Base-by-base conservation (phyloP, 2,329 filamentous ascomycete species). In the Alternaria gaisen region DNA sequence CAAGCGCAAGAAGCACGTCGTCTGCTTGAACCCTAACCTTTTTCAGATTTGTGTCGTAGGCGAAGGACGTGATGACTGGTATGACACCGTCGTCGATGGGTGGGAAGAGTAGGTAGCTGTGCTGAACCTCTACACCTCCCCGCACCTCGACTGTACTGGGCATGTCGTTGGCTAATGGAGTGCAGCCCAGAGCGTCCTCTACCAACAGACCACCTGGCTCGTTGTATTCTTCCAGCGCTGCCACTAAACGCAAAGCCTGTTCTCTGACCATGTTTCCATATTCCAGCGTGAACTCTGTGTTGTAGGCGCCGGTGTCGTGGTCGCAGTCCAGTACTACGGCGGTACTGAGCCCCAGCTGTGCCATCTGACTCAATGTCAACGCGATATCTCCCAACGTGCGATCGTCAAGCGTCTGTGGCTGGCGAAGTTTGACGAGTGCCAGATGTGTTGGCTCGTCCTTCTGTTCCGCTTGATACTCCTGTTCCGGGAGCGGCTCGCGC, bases 371-470 rank as follows among this genome's bases (percentile, higher is more conserved):
- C 41, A 99, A 80, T 0, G 95, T 98, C 75, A 90, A 88, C 5
- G 90, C 92, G 59, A 98, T 88, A 1, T 93, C 94, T 46, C 85
- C 80, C 11, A 98, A 76, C 0, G 88, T 91, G 2, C 82, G 80
- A 60, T 93, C 86, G 69, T 91, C 85, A 47, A 96, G 84, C 2
- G 83, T 79, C 69, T 96, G 90, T 0, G 93, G 90, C 43, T 87
- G 86, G 54, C 91, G 87, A 56, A 99, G 84, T 79, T 97, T 97
- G 66, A 97, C 89, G 58, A 99, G 82, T 16, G 95, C 94, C 59
- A 97, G 84, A 77, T 97, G 92, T 18, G 91, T 77, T 34, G 81
- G 83, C 65, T 86, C 83, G 8, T 69, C 61, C 30, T 64, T 65
- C 20, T 65, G 53, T 18, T 64, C 66, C 4, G 66, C 61, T n/a